phyloP scores from a whole-genome alignment of 2,329 filamentous ascomycete species.

The Aspergillus flavus region DNA sequence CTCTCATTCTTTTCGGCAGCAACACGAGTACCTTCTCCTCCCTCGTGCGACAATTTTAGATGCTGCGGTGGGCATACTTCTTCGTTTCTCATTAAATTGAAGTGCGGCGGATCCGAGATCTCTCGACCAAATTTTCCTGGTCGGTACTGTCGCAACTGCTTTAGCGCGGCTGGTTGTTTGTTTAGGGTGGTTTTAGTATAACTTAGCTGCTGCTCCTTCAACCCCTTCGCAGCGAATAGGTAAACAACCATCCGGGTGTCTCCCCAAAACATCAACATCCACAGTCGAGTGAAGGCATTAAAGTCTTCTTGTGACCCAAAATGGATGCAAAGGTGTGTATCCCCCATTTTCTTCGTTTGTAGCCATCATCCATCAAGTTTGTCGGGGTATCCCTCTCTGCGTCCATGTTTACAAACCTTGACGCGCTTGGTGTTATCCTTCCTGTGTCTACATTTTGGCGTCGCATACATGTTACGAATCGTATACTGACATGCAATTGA shows the following conservation, averaged over 20 bases:
- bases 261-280: constrained; percentile 12
- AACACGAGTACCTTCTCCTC: constrained; percentile 14
- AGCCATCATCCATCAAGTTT: background rate
- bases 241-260: constrained; percentile 22
- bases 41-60: constrained; percentile 7
- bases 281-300: constrained; percentile 17
- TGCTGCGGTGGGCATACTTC: background rate
- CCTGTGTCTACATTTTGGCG: background rate
- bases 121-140: background rate
- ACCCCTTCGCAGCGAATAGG: constrained; percentile 19
- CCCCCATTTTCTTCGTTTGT: constrained; percentile 15
- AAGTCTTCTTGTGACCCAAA: constrained; percentile 15
- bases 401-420: constrained; percentile 8
- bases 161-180: constrained; percentile 28
- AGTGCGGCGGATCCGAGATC: background rate
- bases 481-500: constrained; percentile 20
- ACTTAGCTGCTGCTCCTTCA: constrained; percentile 20
- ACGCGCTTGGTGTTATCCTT: constrained; percentile 11
- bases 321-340: constrained; percentile 54
- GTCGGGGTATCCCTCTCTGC: background rate
- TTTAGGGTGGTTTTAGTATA: constrained; percentile 28
- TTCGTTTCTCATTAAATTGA: too few relatives aligned
- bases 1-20: background rate
- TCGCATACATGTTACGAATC: background rate
- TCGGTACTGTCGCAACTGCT: background rate